phyloP scores from a whole-genome alignment of 306 rosid genomes.

The Cyclanthera cordifolia region DNA sequence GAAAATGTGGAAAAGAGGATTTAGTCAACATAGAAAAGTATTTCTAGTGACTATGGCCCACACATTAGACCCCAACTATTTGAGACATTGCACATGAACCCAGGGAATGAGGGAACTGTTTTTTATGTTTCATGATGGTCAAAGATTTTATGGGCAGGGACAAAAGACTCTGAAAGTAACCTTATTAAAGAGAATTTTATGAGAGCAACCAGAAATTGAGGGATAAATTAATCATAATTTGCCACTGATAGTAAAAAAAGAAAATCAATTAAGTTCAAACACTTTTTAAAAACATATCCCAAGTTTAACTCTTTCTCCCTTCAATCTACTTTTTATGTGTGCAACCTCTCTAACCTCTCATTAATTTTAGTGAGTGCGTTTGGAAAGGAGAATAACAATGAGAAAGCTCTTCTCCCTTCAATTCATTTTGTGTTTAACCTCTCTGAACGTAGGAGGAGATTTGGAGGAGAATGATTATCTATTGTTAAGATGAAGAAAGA shows the following conservation, averaged over 20 bases:
- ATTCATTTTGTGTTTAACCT: too few relatives aligned
- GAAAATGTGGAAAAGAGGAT: background rate
- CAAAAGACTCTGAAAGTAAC: background rate
- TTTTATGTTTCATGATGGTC: background rate
- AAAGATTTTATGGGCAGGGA: background rate
- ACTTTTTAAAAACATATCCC: background rate
- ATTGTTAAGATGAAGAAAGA: too few relatives aligned
- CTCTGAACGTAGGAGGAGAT: too few relatives aligned
- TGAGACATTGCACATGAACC: background rate
- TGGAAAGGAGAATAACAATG: too few relatives aligned
- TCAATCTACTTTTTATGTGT: background rate
- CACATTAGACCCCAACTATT: background rate
- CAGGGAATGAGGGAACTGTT: background rate
- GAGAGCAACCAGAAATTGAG: slow-evolving; percentile 8
- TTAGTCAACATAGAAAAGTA: background rate
- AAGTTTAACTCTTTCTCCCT: background rate
- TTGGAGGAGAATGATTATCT: too few relatives aligned
- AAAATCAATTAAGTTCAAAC: background rate
- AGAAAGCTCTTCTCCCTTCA: too few relatives aligned
- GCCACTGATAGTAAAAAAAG: background rate
- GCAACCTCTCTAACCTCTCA: too few relatives aligned
- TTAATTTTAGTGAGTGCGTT: too few relatives aligned
- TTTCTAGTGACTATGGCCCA: background rate
- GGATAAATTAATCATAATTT: background rate
- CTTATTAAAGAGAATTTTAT: background rate